Conservation (phyloP, 2,329 filamentous ascomycete genomes). For the Bisporella sp. region DNA sequence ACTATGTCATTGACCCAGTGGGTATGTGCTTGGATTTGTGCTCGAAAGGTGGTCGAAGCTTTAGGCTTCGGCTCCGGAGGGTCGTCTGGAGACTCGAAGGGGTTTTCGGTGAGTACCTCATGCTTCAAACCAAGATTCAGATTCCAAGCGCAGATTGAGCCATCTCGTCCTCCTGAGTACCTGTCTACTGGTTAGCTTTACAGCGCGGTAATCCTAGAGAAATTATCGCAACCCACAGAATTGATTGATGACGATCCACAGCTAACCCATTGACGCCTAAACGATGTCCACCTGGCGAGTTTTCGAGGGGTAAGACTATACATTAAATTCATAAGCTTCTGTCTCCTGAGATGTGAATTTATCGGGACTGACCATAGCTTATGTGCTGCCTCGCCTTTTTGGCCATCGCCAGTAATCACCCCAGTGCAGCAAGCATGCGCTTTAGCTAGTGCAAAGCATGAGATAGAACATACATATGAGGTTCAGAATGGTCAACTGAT, state of each 20-base stretch:
- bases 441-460: constrained; percentile 4
- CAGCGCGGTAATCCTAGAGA: background rate
- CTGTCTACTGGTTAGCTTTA: constrained; percentile 39
- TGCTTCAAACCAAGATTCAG: constrained; percentile 61
- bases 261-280: constrained; percentile 93
- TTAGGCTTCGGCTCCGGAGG: constrained; percentile 30
- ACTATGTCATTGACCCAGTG: constrained; percentile 75
- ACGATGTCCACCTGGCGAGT: constrained; percentile 76
- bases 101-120: constrained; percentile 16
- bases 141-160: constrained; percentile 94
- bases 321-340: background rate
- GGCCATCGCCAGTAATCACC: constrained; percentile 40
- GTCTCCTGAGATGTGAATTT: background rate
- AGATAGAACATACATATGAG: background rate
- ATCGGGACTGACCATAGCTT: constrained; percentile 53
- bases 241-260: constrained; percentile 73
- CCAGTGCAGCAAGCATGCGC: constrained; percentile 12
- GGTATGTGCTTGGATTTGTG: constrained; percentile 63
- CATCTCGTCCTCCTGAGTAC: constrained; percentile 93
- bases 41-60: constrained; percentile 47
- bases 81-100: constrained; percentile 26
- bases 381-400: constrained; percentile 64
- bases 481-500: too few species aligned
- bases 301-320: constrained; percentile 64
- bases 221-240: constrained; percentile 55